phyloP scores from a whole-genome alignment of 2,329 filamentous ascomycete genomes.

The Drechslerella dactyloides region DNA sequence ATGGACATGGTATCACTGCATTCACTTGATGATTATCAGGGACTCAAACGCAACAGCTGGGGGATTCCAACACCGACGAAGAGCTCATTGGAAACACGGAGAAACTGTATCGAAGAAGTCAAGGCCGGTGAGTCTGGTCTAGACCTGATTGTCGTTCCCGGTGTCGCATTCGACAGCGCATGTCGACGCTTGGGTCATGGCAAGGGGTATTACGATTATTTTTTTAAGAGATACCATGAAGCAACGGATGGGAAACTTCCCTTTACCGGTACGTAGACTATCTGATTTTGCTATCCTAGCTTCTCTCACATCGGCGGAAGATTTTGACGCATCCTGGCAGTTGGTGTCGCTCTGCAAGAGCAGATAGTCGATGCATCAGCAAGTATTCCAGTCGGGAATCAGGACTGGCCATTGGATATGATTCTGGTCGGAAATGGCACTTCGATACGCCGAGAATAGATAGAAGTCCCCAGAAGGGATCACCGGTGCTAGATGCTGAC shows the following conservation, averaged over 20 bases:
- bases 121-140: constrained; percentile 61
- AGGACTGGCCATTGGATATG: constrained; percentile 54
- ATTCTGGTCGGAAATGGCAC: constrained; percentile 53
- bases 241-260: constrained; percentile 61
- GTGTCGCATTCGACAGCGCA: constrained; percentile 82
- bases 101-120: constrained; percentile 61
- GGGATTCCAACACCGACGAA: constrained; percentile 85
- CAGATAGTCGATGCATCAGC: constrained; percentile 72
- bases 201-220: constrained; percentile 96
- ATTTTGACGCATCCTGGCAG: constrained; percentile 60
- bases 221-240: constrained; percentile 75
- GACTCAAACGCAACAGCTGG: constrained; percentile 80
- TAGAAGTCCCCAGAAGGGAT: background rate
- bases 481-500: background rate
- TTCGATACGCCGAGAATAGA: constrained; percentile 52
- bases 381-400: constrained; percentile 63
- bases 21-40: constrained; percentile 77
- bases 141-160: constrained; percentile 88
- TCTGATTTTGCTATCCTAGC: constrained; percentile 53
- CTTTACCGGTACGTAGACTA: constrained; percentile 62
- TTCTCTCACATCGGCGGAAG: constrained; percentile 18
- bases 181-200: constrained; percentile 87
- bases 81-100: constrained; percentile 69
- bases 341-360: constrained; percentile 81
- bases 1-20: constrained; percentile 94